phyloP scores from a whole-genome alignment of 2,329 filamentous ascomycete species.

The Aspergillus bombycis region DNA sequence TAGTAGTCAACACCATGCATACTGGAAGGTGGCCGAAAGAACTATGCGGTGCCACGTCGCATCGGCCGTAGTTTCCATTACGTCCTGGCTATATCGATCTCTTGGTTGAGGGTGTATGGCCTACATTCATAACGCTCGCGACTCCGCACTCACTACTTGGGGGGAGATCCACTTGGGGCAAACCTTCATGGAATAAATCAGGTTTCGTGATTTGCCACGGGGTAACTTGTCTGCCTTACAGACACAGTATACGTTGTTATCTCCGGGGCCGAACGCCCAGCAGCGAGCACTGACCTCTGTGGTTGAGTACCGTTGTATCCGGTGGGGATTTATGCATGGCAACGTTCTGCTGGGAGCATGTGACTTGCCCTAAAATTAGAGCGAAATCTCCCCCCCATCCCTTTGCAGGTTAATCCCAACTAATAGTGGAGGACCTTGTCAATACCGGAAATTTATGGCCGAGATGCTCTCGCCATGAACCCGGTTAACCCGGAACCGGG shows the following conservation, averaged over 20 bases:
- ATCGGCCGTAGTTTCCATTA: not conserved
- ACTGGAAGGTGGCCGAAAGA: not conserved
- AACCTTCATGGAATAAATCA: not conserved
- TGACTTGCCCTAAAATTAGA: not conserved
- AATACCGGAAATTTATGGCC: not conserved
- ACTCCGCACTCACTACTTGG: not conserved
- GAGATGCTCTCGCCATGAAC: not conserved
- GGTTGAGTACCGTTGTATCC: not conserved
- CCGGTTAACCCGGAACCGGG: not conserved
- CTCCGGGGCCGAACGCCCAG: not conserved
- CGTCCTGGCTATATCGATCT: not conserved
- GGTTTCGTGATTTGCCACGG: not conserved
- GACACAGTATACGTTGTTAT: not conserved
- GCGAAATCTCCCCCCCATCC: not conserved
- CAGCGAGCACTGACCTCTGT: not conserved
- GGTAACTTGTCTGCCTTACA: not conserved
- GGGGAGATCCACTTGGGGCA: not conserved
- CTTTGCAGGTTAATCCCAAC: not conserved
- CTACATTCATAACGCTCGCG: not conserved
- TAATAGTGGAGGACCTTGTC: not conserved
- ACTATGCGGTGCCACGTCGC: not conserved
- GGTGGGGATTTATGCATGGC: not conserved
- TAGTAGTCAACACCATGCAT: not conserved
- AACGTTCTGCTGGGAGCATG: not conserved
- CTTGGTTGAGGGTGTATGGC: not conserved